A percentile compares a stretch with the other conserved stretches of the same genome.
phyloP scores from a whole-genome alignment of 345 rosid genomes.

The Isatis tinctoria region DNA sequence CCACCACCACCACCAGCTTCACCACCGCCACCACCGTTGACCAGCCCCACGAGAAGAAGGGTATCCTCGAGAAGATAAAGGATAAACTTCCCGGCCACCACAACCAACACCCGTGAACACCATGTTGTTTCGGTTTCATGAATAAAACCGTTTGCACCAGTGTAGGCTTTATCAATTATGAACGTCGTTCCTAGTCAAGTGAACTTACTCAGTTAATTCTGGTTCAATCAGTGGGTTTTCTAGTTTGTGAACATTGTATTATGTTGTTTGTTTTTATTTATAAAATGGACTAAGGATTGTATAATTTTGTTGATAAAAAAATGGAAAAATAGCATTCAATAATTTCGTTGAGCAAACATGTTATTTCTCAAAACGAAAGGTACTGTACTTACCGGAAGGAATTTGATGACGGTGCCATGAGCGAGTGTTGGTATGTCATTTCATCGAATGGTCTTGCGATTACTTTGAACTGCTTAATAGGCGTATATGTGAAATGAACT shows the following conservation, averaged over 20 bases:
- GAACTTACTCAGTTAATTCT: not conserved
- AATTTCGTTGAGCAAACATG: not conserved
- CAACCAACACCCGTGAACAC: constrained; percentile 24
- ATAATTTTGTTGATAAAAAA: not conserved
- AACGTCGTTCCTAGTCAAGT: not conserved
- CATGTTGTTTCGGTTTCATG: not conserved
- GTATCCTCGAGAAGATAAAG: constrained; percentile 71
- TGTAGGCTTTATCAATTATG: not conserved
- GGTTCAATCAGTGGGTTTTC: too few relatives aligned
- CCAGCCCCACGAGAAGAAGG: constrained; percentile 58
- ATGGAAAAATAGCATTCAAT: not conserved
- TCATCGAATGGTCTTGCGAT: too few relatives aligned
- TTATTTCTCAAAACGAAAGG: not conserved
- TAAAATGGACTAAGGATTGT: not conserved
- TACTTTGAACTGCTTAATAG: too few relatives aligned
- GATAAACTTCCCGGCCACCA: constrained; percentile 70
- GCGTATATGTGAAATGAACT: too few relatives aligned
- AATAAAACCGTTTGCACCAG: not conserved
- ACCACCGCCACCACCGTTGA: constrained; percentile 3
- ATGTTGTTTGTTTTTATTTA: not conserved
- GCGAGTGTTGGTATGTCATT: too few relatives aligned
- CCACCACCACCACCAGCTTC: constrained; percentile 1
- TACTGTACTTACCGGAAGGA: too few relatives aligned
- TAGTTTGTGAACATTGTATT: not conserved
- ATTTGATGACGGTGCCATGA: too few relatives aligned